phyloP scores from a whole-genome alignment of 805 yeast species.

The Monosporozyma yasuniensis region DNA sequence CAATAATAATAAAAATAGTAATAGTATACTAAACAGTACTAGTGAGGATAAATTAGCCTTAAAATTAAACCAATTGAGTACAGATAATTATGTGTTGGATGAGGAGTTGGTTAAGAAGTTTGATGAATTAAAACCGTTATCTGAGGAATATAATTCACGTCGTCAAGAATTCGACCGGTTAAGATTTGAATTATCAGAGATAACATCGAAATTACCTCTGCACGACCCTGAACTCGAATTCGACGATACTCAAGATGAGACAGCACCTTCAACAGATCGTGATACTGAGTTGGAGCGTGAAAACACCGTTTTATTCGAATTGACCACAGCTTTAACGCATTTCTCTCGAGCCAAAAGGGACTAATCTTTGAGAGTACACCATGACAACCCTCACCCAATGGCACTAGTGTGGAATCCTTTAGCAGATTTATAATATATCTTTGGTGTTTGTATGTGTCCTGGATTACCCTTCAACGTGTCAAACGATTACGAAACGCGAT shows the following conservation, averaged over 20 bases:
- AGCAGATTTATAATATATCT: too few species aligned
- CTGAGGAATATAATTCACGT: background rate
- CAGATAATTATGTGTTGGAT: background rate
- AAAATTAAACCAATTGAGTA: background rate
- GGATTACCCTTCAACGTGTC: background rate
- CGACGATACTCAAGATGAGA: background rate
- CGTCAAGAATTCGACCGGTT: background rate
- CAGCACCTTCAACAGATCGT: background rate
- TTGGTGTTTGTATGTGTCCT: too few species aligned
- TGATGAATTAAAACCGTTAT: background rate
- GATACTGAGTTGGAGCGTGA: background rate
- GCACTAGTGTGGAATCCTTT: too few species aligned
- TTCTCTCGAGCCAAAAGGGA: background rate
- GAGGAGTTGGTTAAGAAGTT: background rate
- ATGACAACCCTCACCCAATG: background rate
- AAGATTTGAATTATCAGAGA: background rate
- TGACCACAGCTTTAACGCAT: background rate
- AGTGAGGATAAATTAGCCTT: background rate
- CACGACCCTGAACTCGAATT: background rate
- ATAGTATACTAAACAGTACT: background rate
- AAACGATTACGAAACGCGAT: conserved; percentile 1
- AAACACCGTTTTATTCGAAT: background rate
- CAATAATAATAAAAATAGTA: too few species aligned
- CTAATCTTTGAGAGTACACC: background rate
- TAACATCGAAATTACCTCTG: background rate